Evolutionary conservation across 2,329 filamentous ascomycete species (phyloP).

Genomic region (Emericellopsis cladophorae): DNA sequence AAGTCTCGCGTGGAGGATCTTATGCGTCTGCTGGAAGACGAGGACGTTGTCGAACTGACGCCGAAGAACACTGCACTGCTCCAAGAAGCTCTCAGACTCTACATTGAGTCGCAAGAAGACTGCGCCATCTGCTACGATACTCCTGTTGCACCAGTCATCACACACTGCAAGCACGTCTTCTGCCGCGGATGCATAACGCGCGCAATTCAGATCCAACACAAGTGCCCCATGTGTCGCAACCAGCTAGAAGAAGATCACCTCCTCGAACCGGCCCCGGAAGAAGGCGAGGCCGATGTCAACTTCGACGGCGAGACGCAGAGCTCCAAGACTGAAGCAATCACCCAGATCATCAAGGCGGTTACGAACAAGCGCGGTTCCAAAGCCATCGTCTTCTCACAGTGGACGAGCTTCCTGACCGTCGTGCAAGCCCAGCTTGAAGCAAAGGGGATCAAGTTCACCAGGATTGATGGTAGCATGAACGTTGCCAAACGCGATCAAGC

Average conservation of each 20-base stretch:
- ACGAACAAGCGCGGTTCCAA: conserved; percentile 52
- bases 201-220: conserved; percentile 62
- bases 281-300: conserved; percentile 25
- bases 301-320: conserved; percentile 55
- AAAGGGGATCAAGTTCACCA: conserved; percentile 49
- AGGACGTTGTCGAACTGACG: conserved; percentile 57
- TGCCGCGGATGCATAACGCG: conserved; percentile 61
- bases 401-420: conserved; percentile 62
- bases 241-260: conserved; percentile 45
- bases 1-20: conserved; percentile 63
- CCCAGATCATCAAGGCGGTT: conserved; percentile 62
- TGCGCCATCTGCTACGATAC: conserved; percentile 72
- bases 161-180: conserved; percentile 72
- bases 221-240: conserved; percentile 76
- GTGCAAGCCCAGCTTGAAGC: conserved; percentile 55
- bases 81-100: conserved; percentile 62
- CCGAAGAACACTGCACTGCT: conserved; percentile 60
- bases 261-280: conserved; percentile 52
- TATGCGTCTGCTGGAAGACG: conserved; percentile 52
- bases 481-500: conserved; percentile 58
- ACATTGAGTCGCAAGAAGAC: conserved; percentile 69
- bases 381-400: conserved; percentile 64
- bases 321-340: conserved; percentile 70
- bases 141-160: conserved; percentile 63
- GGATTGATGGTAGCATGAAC: conserved; percentile 73